Base-by-base conservation (phyloP, 495 filamentous ascomycete genomes). In the Chaetomium tenue region DNA sequence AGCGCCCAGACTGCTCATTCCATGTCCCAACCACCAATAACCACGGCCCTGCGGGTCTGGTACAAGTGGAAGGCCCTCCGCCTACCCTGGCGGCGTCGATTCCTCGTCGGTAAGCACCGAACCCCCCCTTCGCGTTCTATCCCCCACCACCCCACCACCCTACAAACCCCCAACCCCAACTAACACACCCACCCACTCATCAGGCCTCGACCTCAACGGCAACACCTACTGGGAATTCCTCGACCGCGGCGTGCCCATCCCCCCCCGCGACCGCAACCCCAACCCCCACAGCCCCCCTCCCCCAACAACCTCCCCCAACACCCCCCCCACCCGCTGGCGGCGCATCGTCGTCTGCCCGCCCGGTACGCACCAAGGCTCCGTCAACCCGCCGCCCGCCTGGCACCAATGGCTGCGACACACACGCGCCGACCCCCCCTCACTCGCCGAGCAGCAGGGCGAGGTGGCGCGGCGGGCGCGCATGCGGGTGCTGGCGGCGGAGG, bases 191-290 rank as follows among this genome's bases (percentile, higher is more conserved):
- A 48, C 58, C 50, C 25, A 47, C 50, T 57, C 8, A 39, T 46
- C 68, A 96, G 93, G 94, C 67, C 79, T 84, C 65, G 94, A 98
- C 76, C 86, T 97, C 37, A 68, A 84, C 44, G 92, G 92, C 23
- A 98, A 97, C 77, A 97, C 92, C 26, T 98, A 87, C 78, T 98
- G 93, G 91, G 91, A 96, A 72, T 93, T 96, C 79, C 87, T 86
- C 64, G 86, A 91, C 33, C 33, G 33, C 33, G 33, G 33, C 33
- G 30, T 33, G 1, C 33, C 33, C 1, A 7, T 5, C 33, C 8
- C 33, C 33, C 33, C 33, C 6, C 33, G 33, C 33, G 33, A 3
- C 8, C 33, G 1, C 33, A 7, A 37, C 69, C 75, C 79, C 6
- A 67, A 88, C 9, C 4, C 55, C 30, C n/a, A 4, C 6, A 33